Evolutionary conservation across 192 early-diverging fungal species (phyloP).

Genomic region (Coemansia erecta): DNA sequence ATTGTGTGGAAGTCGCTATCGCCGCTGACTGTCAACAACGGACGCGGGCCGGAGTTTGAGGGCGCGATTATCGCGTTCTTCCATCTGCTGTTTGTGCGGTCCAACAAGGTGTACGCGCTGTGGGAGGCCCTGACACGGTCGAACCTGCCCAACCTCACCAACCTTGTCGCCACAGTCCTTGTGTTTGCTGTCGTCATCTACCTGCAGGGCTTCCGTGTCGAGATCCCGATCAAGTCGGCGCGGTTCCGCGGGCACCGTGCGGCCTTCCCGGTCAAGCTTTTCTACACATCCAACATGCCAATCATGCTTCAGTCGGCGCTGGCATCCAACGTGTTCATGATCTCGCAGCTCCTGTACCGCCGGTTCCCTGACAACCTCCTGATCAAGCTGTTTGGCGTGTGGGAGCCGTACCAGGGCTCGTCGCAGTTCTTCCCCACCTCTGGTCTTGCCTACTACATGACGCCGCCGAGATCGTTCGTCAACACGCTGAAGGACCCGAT

Average conservation of each 20-base stretch:
- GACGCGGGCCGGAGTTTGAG: constrained; percentile 98
- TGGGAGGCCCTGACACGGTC: constrained; percentile 96
- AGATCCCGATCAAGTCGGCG: constrained; percentile 97
- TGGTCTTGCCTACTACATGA: constrained; percentile 97
- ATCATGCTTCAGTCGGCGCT: constrained; percentile 99
- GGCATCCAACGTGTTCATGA: constrained; percentile 95
- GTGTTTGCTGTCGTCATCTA: constrained; percentile 90
- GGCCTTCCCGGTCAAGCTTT: constrained; percentile 98
- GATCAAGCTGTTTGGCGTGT: constrained; percentile 91
- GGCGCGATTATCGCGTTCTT: constrained; percentile 95
- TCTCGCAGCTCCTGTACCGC: constrained; percentile 98
- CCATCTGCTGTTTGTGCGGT: constrained; percentile 91
- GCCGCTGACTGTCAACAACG: constrained; percentile 97
- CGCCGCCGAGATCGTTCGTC: constrained; percentile 86
- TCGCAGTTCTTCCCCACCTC: constrained; percentile 89
- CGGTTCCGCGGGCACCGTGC: constrained; percentile 96
- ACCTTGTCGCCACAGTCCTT: constrained; percentile 84
- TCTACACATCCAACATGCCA: constrained; percentile 99
- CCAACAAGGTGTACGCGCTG: constrained; percentile 94
- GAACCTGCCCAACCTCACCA: constrained; percentile 84
- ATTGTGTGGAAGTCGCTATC: constrained; percentile 99
- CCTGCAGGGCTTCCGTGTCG: constrained; percentile 99
- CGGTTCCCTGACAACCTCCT: constrained; percentile 96
- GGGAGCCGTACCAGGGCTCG: constrained; percentile 95
- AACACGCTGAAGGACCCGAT: constrained; percentile 89